Percentiles rank a stretch among this genome's conserved stretches.
Evolutionary conservation across 108 stramenopile genomes (phyloP).

Genomic region (Cylindrotheca closterium): DNA sequence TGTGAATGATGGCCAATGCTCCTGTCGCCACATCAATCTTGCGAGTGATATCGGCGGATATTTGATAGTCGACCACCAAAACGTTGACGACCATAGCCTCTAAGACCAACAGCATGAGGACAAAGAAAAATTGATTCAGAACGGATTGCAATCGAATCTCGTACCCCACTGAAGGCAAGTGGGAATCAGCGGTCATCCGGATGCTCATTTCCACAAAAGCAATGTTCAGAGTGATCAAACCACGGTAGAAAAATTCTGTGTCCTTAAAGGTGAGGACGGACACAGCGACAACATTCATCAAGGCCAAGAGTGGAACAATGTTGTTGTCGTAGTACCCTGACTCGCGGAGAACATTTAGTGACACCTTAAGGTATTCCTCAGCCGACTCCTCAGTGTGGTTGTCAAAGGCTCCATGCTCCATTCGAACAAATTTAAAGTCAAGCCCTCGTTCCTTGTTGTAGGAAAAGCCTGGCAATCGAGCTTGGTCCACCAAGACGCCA

Average conservation of each 20-base stretch:
- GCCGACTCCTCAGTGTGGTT: constrained; percentile 6
- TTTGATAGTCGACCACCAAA: constrained; percentile 12
- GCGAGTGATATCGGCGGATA: neutral
- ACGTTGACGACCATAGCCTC: constrained; percentile 26
- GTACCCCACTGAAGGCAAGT: constrained; percentile 51
- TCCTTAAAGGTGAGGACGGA: constrained; percentile 32
- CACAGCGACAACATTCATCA: constrained; percentile 48
- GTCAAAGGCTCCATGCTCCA: constrained; percentile 25
- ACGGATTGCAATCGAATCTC: constrained; percentile 57
- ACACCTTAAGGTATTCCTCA: constrained; percentile 42
- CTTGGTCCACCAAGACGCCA: constrained; percentile 54
- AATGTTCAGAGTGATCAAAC: constrained; percentile 35
- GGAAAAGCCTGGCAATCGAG: constrained; percentile 47
- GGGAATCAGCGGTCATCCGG: constrained; percentile 47
- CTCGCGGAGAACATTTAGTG: constrained; percentile 38
- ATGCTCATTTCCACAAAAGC: constrained; percentile 60
- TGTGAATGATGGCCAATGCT: constrained; percentile 9
- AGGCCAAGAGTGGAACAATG: constrained; percentile 51
- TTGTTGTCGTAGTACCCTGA: constrained; percentile 56
- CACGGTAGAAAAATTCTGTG: constrained; percentile 41
- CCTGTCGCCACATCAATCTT: constrained; percentile 19
- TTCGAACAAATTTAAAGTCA: constrained; percentile 34
- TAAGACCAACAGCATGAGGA: constrained; percentile 30
- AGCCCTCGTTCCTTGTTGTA: constrained; percentile 31
- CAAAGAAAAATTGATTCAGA: constrained; percentile 50